These are phyloP conservation scores for Teratosphaeria nubilosa DNA, from an alignment of 2,329 filamentous ascomycete species.

Conservation along the genomic window DNA sequence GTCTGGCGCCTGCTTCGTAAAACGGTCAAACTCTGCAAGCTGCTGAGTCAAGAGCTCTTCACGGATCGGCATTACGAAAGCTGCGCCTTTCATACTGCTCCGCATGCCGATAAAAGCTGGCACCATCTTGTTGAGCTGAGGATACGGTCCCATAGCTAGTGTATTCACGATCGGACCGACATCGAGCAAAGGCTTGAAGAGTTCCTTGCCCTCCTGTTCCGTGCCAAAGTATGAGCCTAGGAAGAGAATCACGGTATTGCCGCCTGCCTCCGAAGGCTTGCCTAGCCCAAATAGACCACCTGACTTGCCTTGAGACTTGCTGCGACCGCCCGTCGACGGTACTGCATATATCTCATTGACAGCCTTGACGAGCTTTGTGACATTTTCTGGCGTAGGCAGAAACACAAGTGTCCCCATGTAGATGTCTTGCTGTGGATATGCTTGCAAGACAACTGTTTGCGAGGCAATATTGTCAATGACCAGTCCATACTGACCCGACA, in stretches of 20 bases:
- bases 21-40: constrained; percentile 12
- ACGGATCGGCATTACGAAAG: constrained; percentile 14
- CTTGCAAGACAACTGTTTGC: constrained; percentile 27
- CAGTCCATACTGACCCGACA: constrained; percentile 46
- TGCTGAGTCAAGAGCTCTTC: constrained; percentile 13
- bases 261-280: constrained; percentile 15
- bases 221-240: constrained; percentile 8
- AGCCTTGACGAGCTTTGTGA: constrained; percentile 10
- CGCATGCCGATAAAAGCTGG: constrained; percentile 13
- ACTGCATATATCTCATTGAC: constrained; percentile 16
- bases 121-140: constrained; percentile 14
- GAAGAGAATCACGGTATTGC: constrained; percentile 14
- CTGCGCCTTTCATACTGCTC: constrained; percentile 19
- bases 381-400: constrained; percentile 13
- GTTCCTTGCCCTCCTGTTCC: constrained; percentile 12
- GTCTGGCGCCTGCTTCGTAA: constrained; percentile 10
- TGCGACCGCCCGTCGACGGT: constrained; percentile 6
- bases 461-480: constrained; percentile 41
- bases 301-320: constrained; percentile 10
- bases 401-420: constrained; percentile 30
- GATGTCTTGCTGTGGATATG: constrained; percentile 22
- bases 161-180: constrained; percentile 16
- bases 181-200: constrained; percentile 14
- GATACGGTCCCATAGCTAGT: constrained; percentile 8
- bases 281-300: constrained; percentile 11